These are phyloP conservation scores for Elaeagnus macrophylla DNA, from an alignment of 306 rosid genomes.

Conservation along the genomic window DNA sequence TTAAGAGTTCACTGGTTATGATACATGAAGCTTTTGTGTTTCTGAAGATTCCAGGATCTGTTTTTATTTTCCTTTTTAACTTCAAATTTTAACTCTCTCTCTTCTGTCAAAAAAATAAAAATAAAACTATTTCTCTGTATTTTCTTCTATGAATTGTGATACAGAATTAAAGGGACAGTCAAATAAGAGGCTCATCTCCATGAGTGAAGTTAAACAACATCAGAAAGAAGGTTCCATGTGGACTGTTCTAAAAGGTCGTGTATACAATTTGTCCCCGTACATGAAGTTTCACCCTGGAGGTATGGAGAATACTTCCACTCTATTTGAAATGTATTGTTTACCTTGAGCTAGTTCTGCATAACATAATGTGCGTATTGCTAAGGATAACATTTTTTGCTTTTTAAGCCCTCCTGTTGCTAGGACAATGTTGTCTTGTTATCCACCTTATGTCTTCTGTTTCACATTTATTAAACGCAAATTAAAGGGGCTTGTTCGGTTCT, in stretches of 20 bases:
- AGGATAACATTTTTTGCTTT: too few relatives aligned
- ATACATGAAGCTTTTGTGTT: neutral
- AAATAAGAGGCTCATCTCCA: slow-evolving; percentile 68
- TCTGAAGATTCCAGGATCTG: neutral
- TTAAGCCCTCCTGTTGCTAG: too few relatives aligned
- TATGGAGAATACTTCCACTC: slow-evolving; percentile 25
- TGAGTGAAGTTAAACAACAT: slow-evolving; percentile 75
- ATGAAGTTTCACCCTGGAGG: slow-evolving; percentile 98
- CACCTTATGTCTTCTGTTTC: too few relatives aligned
- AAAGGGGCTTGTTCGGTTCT: too few relatives aligned
- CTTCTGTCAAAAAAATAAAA: too few relatives aligned
- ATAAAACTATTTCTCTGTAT: slow-evolving; percentile 9
- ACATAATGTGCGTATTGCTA: neutral
- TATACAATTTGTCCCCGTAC: slow-evolving; percentile 79
- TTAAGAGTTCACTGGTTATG: slow-evolving; percentile 3
- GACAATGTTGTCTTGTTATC: too few relatives aligned
- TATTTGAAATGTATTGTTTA: slow-evolving; percentile 10
- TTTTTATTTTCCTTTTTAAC: slow-evolving; percentile 3
- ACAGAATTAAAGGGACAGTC: slow-evolving; percentile 86
- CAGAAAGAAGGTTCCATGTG: slow-evolving; percentile 75
- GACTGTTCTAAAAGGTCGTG: slow-evolving; percentile 91
- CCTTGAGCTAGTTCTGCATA: slow-evolving; percentile 1
- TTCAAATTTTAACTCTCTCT: slow-evolving; percentile 8
- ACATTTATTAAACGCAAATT: too few relatives aligned
- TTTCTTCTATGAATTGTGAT: slow-evolving; percentile 8